Evolutionary conservation across 2,329 filamentous ascomycete species (phyloP).

Genomic region (Volutella citrinella): DNA sequence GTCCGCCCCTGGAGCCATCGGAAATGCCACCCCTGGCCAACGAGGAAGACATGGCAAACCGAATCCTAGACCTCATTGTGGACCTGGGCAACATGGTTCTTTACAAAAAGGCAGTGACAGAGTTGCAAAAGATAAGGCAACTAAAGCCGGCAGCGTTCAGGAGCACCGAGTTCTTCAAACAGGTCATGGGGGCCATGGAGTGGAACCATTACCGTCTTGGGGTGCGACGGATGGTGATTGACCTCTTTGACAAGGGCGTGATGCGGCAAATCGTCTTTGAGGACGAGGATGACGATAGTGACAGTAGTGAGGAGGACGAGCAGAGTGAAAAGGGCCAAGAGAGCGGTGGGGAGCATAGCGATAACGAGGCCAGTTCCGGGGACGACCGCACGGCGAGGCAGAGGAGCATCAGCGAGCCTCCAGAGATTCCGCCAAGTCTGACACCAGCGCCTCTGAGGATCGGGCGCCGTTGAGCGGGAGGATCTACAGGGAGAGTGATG

Average conservation of each 20-base stretch:
- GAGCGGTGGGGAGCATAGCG: constrained; percentile 37
- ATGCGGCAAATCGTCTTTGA: constrained; percentile 81
- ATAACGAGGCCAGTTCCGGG: constrained; percentile 44
- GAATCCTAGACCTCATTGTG: constrained; percentile 79
- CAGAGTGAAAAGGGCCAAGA: constrained; percentile 36
- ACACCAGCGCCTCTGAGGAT: constrained; percentile 33
- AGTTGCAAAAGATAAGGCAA: constrained; percentile 75
- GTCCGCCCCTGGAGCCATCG: constrained; percentile 42
- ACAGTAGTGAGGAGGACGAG: constrained; percentile 60
- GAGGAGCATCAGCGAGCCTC: constrained; percentile 48
- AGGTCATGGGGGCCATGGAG: constrained; percentile 81
- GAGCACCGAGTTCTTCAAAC: constrained; percentile 75
- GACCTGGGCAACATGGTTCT: constrained; percentile 93
- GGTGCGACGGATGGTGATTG: constrained; percentile 85
- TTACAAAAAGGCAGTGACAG: constrained; percentile 79
- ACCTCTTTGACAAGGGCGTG: constrained; percentile 89
- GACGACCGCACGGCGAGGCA: constrained; percentile 58
- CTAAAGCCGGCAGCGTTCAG: constrained; percentile 74
- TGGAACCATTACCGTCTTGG: constrained; percentile 85
- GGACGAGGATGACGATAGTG: constrained; percentile 55
- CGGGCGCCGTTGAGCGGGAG: constrained; percentile 26
- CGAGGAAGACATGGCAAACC: constrained; percentile 66
- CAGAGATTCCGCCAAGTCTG: constrained; percentile 31
- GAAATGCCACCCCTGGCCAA: constrained; percentile 45
- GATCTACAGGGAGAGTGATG: too few species aligned